Evolutionary conservation across 2,329 filamentous ascomycete species (phyloP).

Genomic region (Tolypocladium tropicale): DNA sequence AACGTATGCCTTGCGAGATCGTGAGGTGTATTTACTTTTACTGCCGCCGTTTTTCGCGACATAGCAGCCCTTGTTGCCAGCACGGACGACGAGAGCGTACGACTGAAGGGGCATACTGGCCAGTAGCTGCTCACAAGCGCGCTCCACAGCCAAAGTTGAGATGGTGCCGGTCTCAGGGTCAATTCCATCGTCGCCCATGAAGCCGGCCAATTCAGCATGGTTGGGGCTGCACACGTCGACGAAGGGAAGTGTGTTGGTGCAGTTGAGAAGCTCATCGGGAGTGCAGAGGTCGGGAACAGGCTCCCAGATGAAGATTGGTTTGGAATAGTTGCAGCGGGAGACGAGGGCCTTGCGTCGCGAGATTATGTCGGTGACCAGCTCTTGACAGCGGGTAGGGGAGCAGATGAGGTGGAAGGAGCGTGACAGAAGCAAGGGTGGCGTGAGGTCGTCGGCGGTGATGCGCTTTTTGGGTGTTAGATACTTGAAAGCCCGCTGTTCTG

Average conservation of each 20-base stretch:
- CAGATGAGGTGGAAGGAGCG: slow-evolving; percentile 84
- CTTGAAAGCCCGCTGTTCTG: slow-evolving; percentile 65
- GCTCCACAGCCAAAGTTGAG: slow-evolving; percentile 41
- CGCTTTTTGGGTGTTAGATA: slow-evolving; percentile 83
- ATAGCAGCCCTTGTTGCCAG: slow-evolving; percentile 63
- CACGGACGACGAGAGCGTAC: slow-evolving; percentile 58
- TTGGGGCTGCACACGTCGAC: slow-evolving; percentile 68
- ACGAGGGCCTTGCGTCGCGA: slow-evolving; percentile 37
- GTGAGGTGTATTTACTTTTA: slow-evolving; percentile 27
- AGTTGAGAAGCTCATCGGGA: slow-evolving; percentile 55
- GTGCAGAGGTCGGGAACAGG: slow-evolving; percentile 84
- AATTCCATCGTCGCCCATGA: slow-evolving; percentile 58
- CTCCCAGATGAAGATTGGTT: slow-evolving; percentile 84
- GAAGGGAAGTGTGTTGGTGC: slow-evolving; percentile 50
- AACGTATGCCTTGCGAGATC: slow-evolving; percentile 29
- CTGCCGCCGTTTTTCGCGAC: slow-evolving; percentile 48
- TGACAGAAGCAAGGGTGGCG: slow-evolving; percentile 54
- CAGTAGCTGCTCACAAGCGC: slow-evolving; percentile 51
- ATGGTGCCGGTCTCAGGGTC: slow-evolving; percentile 45
- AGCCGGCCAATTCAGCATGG: slow-evolving; percentile 74
- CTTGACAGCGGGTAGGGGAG: slow-evolving; percentile 64
- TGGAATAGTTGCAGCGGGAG: slow-evolving; percentile 26
- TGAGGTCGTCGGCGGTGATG: slow-evolving; percentile 63
- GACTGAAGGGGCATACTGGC: slow-evolving; percentile 54
- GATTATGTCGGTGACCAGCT: slow-evolving; percentile 63